phyloP scores from a whole-genome alignment of 2,329 filamentous ascomycete genomes.

The Pseudocercospora ulei region DNA sequence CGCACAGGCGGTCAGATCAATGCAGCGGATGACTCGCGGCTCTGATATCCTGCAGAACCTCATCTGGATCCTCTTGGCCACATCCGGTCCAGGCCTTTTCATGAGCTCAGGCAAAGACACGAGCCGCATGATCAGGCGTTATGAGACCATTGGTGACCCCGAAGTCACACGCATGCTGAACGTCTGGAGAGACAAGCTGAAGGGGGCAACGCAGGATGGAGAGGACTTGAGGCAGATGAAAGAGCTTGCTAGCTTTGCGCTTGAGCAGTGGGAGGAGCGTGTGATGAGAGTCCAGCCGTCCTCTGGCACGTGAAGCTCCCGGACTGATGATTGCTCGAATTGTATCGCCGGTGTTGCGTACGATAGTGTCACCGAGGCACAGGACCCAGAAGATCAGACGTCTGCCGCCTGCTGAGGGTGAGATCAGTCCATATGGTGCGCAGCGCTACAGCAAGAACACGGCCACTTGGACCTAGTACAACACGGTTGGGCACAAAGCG shows the following conservation, averaged over 20 bases:
- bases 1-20: conserved; percentile 21
- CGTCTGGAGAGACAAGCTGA: conserved; percentile 29
- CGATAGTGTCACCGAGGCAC: no score
- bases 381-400: no score
- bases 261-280: conserved; percentile 19
- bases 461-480: no score
- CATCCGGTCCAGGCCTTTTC: conserved; percentile 26
- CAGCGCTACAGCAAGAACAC: no score
- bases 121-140: conserved; percentile 33
- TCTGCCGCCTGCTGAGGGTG: no score
- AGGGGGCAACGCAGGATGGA: conserved; percentile 24
- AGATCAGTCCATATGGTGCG: no score
- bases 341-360: no score
- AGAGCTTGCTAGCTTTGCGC: conserved; percentile 23
- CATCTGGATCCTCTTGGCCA: conserved; percentile 31
- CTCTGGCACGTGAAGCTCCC: conserved; percentile 15
- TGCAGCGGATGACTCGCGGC: conserved; percentile 26
- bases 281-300: conserved; percentile 8
- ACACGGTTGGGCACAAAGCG: no score
- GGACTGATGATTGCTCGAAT: no score
- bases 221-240: conserved; percentile 28
- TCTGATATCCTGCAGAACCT: conserved; percentile 33
- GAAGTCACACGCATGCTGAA: conserved; percentile 26
- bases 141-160: conserved; percentile 22
- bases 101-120: conserved; percentile 34